Evolutionary conservation across 1,139 yeast species (phyloP), one percentile per base, ranked within the genome.

Genomic region (Yamadazyma songkhlaensis): DNA sequence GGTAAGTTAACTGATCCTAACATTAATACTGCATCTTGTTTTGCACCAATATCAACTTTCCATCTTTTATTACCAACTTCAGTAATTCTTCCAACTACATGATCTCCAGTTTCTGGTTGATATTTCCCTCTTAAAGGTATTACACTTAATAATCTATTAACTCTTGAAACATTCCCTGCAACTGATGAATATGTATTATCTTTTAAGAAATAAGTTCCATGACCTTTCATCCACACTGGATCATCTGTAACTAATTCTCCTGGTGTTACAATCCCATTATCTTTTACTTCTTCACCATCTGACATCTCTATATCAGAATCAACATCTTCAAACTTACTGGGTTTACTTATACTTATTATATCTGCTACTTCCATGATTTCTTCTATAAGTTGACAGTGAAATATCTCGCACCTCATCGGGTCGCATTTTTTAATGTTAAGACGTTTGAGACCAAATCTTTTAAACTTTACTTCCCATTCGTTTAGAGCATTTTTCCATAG

Each of bases 161-260:
- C 97, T 49, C 94, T 72, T 1, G 87, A 77, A 11, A 94, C 82
- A 13, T 81, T 81, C 3, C 99, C 99, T 0, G 96, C 97, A 3
- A 92, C 96, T 0, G 97, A 83, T 1, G 96, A 84, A 57, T 79
- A 89, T 1, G 97, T 89, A 49, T 75, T 69, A 40, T 77, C 79
- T 25, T 77, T 77, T 29, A 83, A 65, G 45, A 84, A 80, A 58
- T 88, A 92, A 0, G 98, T 94, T 3, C 98, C 98, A 58, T 94
- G 99, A 25, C 98, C 99, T 58, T 95, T 79, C 98, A 94, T 94
- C 97, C 97, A 92, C 4, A 84, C 77, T 6, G 96, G 89, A 54
- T 94, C 98, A 51, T 86, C 95, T 0, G 98, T 92, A 12, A 94
- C 87, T 39, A 90, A 66, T 57, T 94, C 97, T n/a, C 99, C 99